A percentile compares a stretch with the other conserved stretches of the same genome.
Conservation (phyloP, 2,329 filamentous ascomycete species). For the Albophoma yamanashiensis region DNA sequence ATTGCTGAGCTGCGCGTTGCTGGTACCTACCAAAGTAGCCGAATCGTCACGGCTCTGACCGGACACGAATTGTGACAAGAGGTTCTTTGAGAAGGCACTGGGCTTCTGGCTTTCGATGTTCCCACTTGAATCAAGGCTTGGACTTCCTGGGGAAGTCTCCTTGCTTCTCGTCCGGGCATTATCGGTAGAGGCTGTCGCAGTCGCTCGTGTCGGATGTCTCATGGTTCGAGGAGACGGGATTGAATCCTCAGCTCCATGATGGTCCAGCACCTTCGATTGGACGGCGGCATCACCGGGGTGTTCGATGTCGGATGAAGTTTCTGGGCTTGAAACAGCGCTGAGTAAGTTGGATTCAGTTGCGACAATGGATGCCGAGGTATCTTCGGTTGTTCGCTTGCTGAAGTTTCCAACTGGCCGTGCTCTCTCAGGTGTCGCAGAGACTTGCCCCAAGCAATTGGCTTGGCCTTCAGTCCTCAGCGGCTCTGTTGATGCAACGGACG, state of each 20-base stretch:
- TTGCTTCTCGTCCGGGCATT: neutral
- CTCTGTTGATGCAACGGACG: neutral
- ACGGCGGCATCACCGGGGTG: neutral
- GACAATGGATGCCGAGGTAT: neutral
- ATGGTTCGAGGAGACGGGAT: neutral
- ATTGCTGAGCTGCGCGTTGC: neutral
- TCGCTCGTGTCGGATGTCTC: neutral
- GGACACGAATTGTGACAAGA: neutral
- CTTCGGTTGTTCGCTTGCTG: neutral
- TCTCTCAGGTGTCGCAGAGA: neutral
- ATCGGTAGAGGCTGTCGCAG: neutral
- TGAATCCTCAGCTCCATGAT: neutral
- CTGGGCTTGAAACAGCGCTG: neutral
- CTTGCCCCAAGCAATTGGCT: neutral
- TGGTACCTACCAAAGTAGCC: neutral
- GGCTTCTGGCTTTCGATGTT: neutral
- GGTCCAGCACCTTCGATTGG: neutral
- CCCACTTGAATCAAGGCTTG: neutral
- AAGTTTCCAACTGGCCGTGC: neutral
- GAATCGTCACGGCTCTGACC: neutral
- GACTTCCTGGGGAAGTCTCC: neutral
- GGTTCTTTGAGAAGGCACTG: neutral
- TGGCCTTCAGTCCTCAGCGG: neutral
- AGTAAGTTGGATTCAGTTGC: neutral
- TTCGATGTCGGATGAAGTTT: neutral